Evolutionary conservation across 78 protist species (phyloP).

Genomic region (Polysphondylium violaceum): DNA sequence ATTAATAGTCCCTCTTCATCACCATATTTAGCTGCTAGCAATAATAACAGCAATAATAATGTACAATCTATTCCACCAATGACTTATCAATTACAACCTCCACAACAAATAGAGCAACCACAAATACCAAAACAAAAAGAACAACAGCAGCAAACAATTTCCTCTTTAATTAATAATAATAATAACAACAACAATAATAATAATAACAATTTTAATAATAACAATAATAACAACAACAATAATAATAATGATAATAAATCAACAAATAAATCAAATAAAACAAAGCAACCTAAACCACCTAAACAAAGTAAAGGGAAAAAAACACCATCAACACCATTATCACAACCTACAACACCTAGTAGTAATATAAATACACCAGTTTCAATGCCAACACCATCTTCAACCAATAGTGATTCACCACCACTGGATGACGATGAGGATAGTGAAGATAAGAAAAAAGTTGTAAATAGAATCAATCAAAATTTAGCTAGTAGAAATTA

Average conservation of each 20-base stretch:
- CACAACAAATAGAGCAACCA: not conserved
- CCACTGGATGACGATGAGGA: slow-evolving; percentile 36
- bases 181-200: slow-evolving; percentile 17
- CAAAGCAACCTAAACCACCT: slow-evolving; percentile 11
- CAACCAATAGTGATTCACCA: slow-evolving; percentile 1
- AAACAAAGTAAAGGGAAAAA: not conserved
- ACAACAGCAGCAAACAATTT: not conserved
- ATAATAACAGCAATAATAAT: slow-evolving; percentile 37
- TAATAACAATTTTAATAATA: not conserved
- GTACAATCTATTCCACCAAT: not conserved
- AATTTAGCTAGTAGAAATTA: slow-evolving; percentile 71
- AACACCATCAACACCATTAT: not conserved
- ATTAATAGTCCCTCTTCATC: too few relatives aligned
- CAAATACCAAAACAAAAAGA: not conserved
- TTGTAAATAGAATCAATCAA: slow-evolving; percentile 37
- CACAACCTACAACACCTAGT: not conserved
- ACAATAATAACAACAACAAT: not conserved
- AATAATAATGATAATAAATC: too few relatives aligned
- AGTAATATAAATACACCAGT: slow-evolving; percentile 12
- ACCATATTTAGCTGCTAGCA: slow-evolving; percentile 20
- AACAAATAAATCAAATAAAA: too few relatives aligned
- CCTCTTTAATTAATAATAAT: not conserved
- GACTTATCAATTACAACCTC: not conserved
- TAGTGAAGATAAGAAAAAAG: not conserved
- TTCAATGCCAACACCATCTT: not conserved